Evolutionary conservation across 768 basidiomycete genomes (phyloP), one percentile per base, ranked within the genome.

Genomic region (Wakefieldia striispora): DNA sequence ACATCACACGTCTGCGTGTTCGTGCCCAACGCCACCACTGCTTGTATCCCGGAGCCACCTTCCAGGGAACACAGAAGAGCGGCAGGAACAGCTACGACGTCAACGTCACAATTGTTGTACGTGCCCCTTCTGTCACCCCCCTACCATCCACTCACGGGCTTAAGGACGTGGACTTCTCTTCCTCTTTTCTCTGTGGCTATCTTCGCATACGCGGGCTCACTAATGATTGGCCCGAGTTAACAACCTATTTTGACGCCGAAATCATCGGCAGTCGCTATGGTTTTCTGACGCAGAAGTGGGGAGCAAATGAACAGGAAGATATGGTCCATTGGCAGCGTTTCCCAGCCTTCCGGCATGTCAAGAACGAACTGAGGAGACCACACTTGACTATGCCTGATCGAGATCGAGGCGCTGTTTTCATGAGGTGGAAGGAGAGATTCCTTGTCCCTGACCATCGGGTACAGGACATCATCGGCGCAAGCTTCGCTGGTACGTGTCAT

Each of bases 361-460:
- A 83, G 65, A 75, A 80, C 51, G 90, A 95, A 61, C 78, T 94
- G 54, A 81, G 84, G 64, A 76, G 81, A 62, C 91, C 92, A 0
- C 78, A 84, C 53, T 61, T 91, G 67, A 91, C 88, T 36, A 84
- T 95, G 62, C 71, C 80, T 40, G 87, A 88, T 61, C 75, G 86
- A 36, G 84, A 88, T 60, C 79, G 86, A 42, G 86, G 86, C 1
- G 86, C 86, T 21, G 83, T 94, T 26, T 98, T 97, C 66, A 92
- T 98, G 87, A 77, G 95, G 53, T 95, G 93, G 88, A 98, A 98
- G 71, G 95, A 98, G 71, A 77, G 86, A 61, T 97, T 97, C 70
- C 74, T 98, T 45, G 90, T 97, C n/a, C 94, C 94, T 3, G 91
- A 95, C 67, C 91, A 95, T 71, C 82, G 85, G 51, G 90, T 95